Base-by-base conservation (phyloP, 176 grass and related monocot species). In the Aechmea fasciata region DNA sequence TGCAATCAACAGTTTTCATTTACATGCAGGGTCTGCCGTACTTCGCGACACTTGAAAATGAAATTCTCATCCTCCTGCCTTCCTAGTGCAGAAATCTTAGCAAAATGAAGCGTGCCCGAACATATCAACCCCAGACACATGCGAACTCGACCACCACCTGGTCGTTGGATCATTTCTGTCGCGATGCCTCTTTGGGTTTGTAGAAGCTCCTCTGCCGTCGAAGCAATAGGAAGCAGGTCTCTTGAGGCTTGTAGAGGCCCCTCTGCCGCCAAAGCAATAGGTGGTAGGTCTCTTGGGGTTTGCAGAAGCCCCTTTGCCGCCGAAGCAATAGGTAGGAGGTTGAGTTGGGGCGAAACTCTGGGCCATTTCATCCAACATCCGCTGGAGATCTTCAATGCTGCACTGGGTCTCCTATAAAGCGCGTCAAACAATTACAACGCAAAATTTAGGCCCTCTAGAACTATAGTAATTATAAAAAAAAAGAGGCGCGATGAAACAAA, bases 311-410 rank as follows among this genome's bases (percentile, higher is more conserved):
- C 59, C 0, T 13, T 20, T 54, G 14, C 49, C n/a, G n/a, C 20
- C 15, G 79, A 82, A 79, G 73, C 70, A 69, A 61, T 57, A 24
- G n/a, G 65, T 26, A 0, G 75, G 8, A 0, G 71, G 75, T 15
- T 79, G 71, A 1, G 77, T 64, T 3, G 77, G 13, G 14, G 13
- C 1, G 48, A 87, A 92, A 55, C 81, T 82, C 71, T 83, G 79
- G 13, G 83, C 73, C 81, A 89, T 91, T 23, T 87, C 88, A 3
- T 74, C 68, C 22, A 96, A 74, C 92, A 92, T 92, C 66, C 71
- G 71, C 9, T 78, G 83, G 51, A 96, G 86, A 48, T 96, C 83
- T n/a, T 53, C 75, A 9, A 96, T 71, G 63, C 81, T 85, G 41
- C 79, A 83, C 62, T 82, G 73, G 1, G 71, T 83, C 51, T 83